Evolutionary conservation across 1,284 basidiomycete species (phyloP).

Genomic region (Kwoniella shivajii): DNA sequence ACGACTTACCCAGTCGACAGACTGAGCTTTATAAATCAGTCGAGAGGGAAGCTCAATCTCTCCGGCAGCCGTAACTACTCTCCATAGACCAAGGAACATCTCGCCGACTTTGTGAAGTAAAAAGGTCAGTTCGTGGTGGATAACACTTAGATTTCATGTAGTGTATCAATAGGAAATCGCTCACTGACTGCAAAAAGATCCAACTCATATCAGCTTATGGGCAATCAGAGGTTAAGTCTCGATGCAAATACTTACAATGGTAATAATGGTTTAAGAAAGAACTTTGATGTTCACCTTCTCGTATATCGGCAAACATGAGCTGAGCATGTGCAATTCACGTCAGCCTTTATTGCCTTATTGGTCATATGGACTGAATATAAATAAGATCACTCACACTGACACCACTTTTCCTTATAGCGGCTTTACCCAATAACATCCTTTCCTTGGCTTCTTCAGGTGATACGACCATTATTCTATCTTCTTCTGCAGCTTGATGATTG

Average conservation of each 20-base stretch:
- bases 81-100: conserved; percentile 38
- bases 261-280: conserved; percentile 38
- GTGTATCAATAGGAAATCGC: conserved; percentile 2
- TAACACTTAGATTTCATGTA: no score
- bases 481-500: conserved; percentile 18
- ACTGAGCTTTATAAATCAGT: conserved; percentile 29
- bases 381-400: conserved; percentile 46
- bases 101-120: no score
- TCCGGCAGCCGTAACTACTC: conserved; percentile 28
- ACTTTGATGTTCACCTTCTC: conserved; percentile 7
- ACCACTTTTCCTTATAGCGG: conserved; percentile 27
- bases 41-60: conserved; percentile 28
- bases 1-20: conserved; percentile 32
- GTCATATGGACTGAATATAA: conserved; percentile 7
- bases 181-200: conserved; percentile 23
- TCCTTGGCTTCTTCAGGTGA: conserved; percentile 50
- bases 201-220: background rate
- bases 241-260: conserved; percentile 29
- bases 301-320: conserved; percentile 24
- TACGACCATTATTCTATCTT: conserved; percentile 24
- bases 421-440: conserved; percentile 18
- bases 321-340: background rate
- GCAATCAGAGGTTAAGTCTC: background rate
- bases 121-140: no score
- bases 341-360: background rate